A percentile compares a stretch with the other conserved stretches of the same genome.
These are phyloP conservation scores for Sugiyamaella neomexicana DNA, from an alignment of 1,139 yeast species.

Conservation along the genomic window DNA sequence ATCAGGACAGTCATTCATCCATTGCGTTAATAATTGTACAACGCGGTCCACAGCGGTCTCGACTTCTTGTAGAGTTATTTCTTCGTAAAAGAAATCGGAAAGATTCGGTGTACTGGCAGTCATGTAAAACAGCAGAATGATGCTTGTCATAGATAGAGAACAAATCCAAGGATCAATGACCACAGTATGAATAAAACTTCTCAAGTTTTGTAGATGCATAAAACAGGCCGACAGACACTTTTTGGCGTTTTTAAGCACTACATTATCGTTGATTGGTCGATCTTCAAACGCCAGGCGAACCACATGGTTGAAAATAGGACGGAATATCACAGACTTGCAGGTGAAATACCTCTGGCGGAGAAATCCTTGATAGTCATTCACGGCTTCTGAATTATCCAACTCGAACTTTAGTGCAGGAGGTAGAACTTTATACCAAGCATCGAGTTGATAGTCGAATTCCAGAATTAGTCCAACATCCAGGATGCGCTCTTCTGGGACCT, in stretches of 20 bases:
- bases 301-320: constrained; percentile 26
- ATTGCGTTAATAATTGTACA: constrained; percentile 12
- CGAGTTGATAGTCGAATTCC: constrained; percentile 26
- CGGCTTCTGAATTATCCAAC: constrained; percentile 19
- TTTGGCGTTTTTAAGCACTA: constrained; percentile 19
- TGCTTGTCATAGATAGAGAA: constrained; percentile 22
- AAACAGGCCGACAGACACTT: constrained; percentile 24
- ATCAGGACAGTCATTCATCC: constrained; percentile 17
- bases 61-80: constrained; percentile 14
- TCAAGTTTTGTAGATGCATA: constrained; percentile 22
- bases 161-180: constrained; percentile 28
- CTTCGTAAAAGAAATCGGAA: constrained; percentile 9
- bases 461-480: constrained; percentile 22
- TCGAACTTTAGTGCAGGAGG: constrained; percentile 23
- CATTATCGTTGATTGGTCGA: constrained; percentile 12
- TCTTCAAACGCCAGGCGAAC: constrained; percentile 20
- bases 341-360: constrained; percentile 27
- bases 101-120: constrained; percentile 17
- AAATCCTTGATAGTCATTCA: constrained; percentile 25
- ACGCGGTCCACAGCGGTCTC: constrained; percentile 10
- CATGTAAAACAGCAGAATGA: constrained; percentile 22
- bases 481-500: constrained; percentile 17
- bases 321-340: constrained; percentile 26
- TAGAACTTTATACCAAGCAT: constrained; percentile 25
- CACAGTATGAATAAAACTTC: constrained; percentile 24